Base-by-base conservation (phyloP, 2,329 filamentous ascomycete genomes). In the Fusarium protoensiforme region DNA sequence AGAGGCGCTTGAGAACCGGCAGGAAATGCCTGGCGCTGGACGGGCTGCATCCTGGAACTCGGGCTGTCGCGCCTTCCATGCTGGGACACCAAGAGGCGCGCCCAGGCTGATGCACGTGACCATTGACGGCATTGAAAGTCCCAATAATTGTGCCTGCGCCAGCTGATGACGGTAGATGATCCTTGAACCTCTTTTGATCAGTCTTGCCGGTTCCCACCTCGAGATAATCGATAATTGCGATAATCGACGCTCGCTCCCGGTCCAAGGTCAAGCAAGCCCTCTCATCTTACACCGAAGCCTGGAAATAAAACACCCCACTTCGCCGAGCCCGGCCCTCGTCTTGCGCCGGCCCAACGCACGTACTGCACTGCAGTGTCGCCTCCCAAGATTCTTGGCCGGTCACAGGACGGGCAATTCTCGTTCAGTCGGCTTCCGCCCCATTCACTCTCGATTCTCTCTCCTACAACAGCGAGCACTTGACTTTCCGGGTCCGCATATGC, bases 341-440 rank as follows among this genome's bases (percentile, higher is more conserved):
- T 64, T 73, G 67, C 51, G 35, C 71, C 71, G 64, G 71, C 51
- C 64, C 53, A 71, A 71, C 70, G 48, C 67, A 73, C 22, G 24
- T 24, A 24, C 24, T 38, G 11, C n/a, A n/a, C 39, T 22, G 43
- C 16, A 51, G 46, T 31, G 48, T 73, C 67, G 63, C 70, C 41
- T 73, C 67, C 57, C 36, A 60, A 60, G 53, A 51, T 43, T 62
- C 39, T 59, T 69, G 43, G 53, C 63, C 43, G 61, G 70, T 61
- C 62, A 71, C 66, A 68, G 64, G 61, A 36, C 67, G 56, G 60
- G 31, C 67, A 64, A 68, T 71, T 65, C 56, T 74, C 39, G 24
- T 73, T 31, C 60, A 48, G 20, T 68, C 57, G 35, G 57, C 29
- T 61, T 33, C 29, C 7, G 18, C 31, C 59, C 35, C 57, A 51